phyloP scores from a whole-genome alignment of 2,329 filamentous ascomycete genomes.

The Ciborinia camelliae region DNA sequence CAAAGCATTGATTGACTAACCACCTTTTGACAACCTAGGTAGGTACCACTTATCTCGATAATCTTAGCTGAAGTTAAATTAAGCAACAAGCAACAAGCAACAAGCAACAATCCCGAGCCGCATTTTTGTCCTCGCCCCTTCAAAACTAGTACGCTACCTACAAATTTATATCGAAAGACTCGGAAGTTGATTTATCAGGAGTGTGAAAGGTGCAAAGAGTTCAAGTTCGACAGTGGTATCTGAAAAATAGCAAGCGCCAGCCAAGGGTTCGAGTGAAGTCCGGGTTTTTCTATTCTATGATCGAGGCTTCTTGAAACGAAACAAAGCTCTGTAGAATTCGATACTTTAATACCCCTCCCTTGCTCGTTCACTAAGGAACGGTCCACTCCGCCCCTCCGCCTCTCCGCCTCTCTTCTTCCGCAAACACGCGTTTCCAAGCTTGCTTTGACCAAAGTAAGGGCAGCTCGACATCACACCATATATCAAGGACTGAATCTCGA shows the following conservation, averaged over 20 bases:
- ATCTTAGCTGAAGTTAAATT: neutral
- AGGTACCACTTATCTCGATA: slow-evolving; percentile 5
- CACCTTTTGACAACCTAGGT: neutral
- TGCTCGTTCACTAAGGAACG: neutral
- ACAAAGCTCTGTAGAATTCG: neutral
- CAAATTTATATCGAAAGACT: neutral
- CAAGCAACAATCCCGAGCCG: neutral
- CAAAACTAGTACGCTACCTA: neutral
- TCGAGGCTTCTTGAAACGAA: neutral
- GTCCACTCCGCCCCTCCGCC: too few species aligned
- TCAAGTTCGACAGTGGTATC: neutral
- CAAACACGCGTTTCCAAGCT: neutral
- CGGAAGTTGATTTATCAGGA: neutral
- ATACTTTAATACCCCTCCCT: neutral
- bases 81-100: too few species aligned
- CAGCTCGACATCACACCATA: neutral
- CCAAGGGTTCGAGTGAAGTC: neutral
- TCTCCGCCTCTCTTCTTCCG: neutral
- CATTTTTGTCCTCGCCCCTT: neutral
- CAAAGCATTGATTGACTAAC: neutral
- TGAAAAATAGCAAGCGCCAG: neutral
- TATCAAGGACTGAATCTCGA: neutral
- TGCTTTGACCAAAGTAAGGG: neutral
- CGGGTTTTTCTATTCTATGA: neutral
- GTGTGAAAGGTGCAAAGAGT: neutral